Evolutionary conservation across 305 asterid genomes (phyloP), one percentile per base, ranked within the genome.

Genomic region (Stenogyne calaminthoides): DNA sequence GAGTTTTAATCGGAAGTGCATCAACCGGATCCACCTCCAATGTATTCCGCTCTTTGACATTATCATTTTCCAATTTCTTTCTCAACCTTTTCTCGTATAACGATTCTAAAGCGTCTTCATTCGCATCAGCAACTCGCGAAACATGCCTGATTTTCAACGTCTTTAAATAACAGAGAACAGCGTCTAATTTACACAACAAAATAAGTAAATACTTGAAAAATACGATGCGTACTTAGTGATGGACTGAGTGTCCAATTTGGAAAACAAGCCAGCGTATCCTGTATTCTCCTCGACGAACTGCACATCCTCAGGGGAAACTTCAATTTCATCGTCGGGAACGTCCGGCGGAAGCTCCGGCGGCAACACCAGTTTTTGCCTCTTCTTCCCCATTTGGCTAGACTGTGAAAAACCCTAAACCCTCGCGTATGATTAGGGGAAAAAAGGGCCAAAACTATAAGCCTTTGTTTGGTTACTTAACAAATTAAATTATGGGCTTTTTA

Each of bases 261-360:
- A 84, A 12, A 95, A 78, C 8, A 88, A 83, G 20, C 87, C 85
- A 52, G 97, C 98, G 69, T 90, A 95, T 29, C 82, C 88, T 36
- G 58, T 54, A 81, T 90, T 88, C 70, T 87, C 80, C 5, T 76
- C 39, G 58, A 95, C 86, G 52, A 89, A 95, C 71, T 82, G 69
- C 72, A 89, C 8, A 75, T 92, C 99, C 78, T 92, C 99, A 18
- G 89, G 97, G 1, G 97, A 92, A 19, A 92, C 89, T 79, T 90
- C 87, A 47, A 95, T 78, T 15, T 93, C 97, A 22, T 92, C 90
- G 11, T 90, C 96, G 9, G 91, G 91, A 55, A 89, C 86, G 6
- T 94, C 99, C 15, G 97, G 95, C 4, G 99, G 99, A 11, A 94
- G 98, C 76, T 90, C 97, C 22, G 98, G 98, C 0, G 97, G 98